Evolutionary conservation across 2,329 filamentous ascomycete genomes (phyloP).

Genomic region (Cladorrhinum sp.): DNA sequence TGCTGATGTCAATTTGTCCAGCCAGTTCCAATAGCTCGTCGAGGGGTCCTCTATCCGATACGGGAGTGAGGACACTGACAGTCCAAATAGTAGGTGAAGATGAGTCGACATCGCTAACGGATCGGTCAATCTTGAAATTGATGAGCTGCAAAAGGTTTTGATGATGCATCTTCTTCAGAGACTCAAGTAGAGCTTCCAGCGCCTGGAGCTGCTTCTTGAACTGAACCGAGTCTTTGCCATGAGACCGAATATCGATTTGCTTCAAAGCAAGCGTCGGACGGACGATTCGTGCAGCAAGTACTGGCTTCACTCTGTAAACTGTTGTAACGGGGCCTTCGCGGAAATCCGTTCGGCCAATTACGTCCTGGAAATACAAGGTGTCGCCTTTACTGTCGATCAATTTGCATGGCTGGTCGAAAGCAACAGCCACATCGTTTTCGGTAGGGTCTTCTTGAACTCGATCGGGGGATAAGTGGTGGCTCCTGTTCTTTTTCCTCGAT

Average conservation of each 20-base stretch:
- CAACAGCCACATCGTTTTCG: constrained; percentile 40
- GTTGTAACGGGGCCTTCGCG: constrained; percentile 64
- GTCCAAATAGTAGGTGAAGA: constrained; percentile 54
- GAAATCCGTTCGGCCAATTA: constrained; percentile 66
- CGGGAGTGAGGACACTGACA: constrained; percentile 70
- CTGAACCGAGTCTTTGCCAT: constrained; percentile 55
- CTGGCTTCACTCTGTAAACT: constrained; percentile 69
- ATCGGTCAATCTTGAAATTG: constrained; percentile 73
- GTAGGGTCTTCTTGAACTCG: constrained; percentile 33
- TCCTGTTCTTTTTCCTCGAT: constrained; percentile 58
- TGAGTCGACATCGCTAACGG: constrained; percentile 29
- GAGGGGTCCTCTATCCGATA: constrained; percentile 78
- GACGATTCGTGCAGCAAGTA: constrained; percentile 52
- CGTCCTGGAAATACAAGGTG: constrained; percentile 63
- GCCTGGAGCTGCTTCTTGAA: constrained; percentile 74
- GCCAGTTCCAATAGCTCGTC: constrained; percentile 78
- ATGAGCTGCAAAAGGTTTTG: constrained; percentile 74
- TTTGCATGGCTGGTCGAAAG: constrained; percentile 66
- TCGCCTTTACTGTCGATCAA: constrained; percentile 63
- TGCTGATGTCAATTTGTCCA: constrained; percentile 68
- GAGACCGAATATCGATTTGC: constrained; percentile 59
- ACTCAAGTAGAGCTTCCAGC: constrained; percentile 73
- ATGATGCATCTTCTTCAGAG: constrained; percentile 71
- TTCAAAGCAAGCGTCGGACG: constrained; percentile 71
- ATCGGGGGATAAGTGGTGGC: constrained; percentile 40